Base-by-base conservation (phyloP, 1,284 basidiomycete species). In the Mycena sp. region DNA sequence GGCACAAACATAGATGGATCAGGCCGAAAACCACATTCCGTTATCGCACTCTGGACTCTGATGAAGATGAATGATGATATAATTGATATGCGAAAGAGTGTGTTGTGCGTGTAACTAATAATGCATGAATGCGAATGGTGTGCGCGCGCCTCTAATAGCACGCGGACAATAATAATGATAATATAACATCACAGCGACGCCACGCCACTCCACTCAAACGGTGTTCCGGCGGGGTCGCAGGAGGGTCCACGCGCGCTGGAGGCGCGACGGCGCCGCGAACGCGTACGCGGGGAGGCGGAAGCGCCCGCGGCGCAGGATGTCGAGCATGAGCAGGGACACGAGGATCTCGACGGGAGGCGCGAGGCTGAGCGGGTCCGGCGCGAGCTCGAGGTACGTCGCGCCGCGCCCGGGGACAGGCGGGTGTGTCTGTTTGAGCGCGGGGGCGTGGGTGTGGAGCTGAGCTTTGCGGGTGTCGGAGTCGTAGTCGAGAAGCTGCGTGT, bases 271-370 rank as follows among this genome's bases (percentile, higher is more conserved):
- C 28, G 63, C 54, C 10, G 30, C 63, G 17, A 71, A 65, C 10
- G 59, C 30, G 48, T 67, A 74, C 14, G 70, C 57, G 44, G 71
- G 69, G 35, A 74, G 74, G 56, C 70, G 68, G 61, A 81, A 80
- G 45, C 74, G 76, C 21, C 77, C 73, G 57, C 79, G 73, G 41
- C 79, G 77, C 11, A 80, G 61, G 44, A 80, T 73, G 63, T 80
- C 80, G 69, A 80, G 74, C 48, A 80, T 72, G 53, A 81, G 71
- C 55, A 80, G 80, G 2, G 77, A 76, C 17, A 81, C 79, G 40
- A 37, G 46, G 41, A 65, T 61, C 49, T 65, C 63, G 41, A 65
- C 63, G 19, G 50, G 49, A 17, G 63, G 43, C 16, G 63, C 63
- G 41, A 65, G 58, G 28, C 54, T 54, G 23, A 44, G 58, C 2